Evolutionary conservation across 176 grass and related monocot species (phyloP), one percentile per base, ranked within the genome.

Genomic region (Oryza meridionalis): DNA sequence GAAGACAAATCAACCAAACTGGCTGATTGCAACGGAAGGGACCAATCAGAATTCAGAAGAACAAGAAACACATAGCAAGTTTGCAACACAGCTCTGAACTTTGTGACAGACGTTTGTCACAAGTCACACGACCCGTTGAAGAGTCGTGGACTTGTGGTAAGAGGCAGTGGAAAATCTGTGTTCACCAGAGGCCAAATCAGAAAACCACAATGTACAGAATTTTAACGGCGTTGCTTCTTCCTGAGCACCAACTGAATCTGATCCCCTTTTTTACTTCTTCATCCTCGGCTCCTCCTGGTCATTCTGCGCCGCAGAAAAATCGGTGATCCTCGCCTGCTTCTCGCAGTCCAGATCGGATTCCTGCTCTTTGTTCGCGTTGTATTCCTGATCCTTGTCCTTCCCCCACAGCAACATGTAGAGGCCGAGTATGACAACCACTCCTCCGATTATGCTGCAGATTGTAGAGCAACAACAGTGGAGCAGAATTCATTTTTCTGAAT

Each of bases 371-470:
- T n/a, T 65, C 10, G 65, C 11, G 62, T 64, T 53, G 70, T 65
- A 29, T 26, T 45, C 83, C 10, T 91, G 78, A n/a, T 97, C 95
- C 69, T 73, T 89, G 14, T 94, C 90, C 69, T 98, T 98, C 22
- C 95, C 90, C 92, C 95, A 94, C 31, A 98, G 76, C 79, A 97
- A 63, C 83, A 88, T 83, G 82, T 97, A 97, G 0, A 97, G 75
- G 5, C 90, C 95, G 43, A 88, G 21, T 4, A 98, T 93, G 73
- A 98, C 95, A 64, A 94, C 63, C 25, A 80, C 64, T 4, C 88
- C 95, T 44, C 95, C 95, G 55, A 94, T 83, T 65, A 98, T 91
- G 84, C 95, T 94, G 65, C 62, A 81, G 42, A 47, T 22, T 62
- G 21, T 24, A 10, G 58, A 62, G 19, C 67, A 77, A 32, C 33